phyloP scores from a whole-genome alignment of 192 early-diverging fungal genomes.

The Coemansia brasiliensis region DNA sequence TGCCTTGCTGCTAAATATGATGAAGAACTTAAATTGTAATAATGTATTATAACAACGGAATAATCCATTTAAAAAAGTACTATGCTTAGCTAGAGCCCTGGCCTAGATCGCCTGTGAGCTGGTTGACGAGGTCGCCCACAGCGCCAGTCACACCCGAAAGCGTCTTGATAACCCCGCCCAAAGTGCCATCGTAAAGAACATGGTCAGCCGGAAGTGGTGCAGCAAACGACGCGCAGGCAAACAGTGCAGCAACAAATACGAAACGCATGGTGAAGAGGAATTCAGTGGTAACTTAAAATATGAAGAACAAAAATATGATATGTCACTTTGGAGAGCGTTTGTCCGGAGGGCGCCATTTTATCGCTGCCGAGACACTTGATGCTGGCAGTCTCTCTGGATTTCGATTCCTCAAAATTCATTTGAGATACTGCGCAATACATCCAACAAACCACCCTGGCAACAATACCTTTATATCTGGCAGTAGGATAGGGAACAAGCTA shows the following conservation, averaged over 20 bases:
- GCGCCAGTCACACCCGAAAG: slow-evolving; percentile 37
- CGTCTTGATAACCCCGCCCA: slow-evolving; percentile 44
- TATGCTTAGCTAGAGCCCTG: slow-evolving; percentile 41
- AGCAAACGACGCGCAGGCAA: slow-evolving; percentile 30
- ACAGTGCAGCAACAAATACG: slow-evolving; percentile 23
- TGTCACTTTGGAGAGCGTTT: too few species aligned
- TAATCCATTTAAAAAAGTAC: background rate
- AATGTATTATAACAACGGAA: slow-evolving; percentile 9
- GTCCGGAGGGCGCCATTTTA: slow-evolving; percentile 8
- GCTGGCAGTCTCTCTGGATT: background rate
- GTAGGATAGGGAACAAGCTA: too few species aligned
- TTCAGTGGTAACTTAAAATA: too few species aligned
- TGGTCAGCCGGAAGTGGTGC: slow-evolving; percentile 38
- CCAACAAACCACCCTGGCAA: too few species aligned
- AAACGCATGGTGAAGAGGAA: slow-evolving; percentile 31
- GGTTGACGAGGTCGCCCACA: slow-evolving; percentile 39
- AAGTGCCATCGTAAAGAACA: slow-evolving; percentile 35
- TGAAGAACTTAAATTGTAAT: background rate
- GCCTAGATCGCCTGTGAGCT: slow-evolving; percentile 50
- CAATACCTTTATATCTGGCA: too few species aligned
- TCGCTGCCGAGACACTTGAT: background rate
- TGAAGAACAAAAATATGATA: too few species aligned
- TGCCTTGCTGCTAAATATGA: too few species aligned
- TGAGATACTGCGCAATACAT: too few species aligned
- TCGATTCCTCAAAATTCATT: too few species aligned